Evolutionary conservation across 768 basidiomycete species (phyloP).

Genomic region (Botryobasidium botryosum): DNA sequence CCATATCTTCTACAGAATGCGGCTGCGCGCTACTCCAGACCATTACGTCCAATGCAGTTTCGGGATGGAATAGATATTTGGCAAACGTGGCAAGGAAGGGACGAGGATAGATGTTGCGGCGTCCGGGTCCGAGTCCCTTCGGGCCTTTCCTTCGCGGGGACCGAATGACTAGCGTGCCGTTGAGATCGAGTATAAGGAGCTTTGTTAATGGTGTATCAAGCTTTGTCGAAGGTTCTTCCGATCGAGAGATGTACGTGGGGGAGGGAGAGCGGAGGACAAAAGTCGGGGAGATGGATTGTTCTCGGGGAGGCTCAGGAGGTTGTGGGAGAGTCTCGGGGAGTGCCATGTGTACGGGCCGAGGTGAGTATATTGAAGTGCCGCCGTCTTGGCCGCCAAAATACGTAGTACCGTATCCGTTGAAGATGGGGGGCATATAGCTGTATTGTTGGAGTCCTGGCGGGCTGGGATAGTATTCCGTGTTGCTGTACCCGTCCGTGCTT

Average conservation of each 20-base stretch:
- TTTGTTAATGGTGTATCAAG: neutral
- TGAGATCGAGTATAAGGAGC: conserved; percentile 11
- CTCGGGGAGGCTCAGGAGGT: no score
- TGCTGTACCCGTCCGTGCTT: no score
- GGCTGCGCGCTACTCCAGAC: conserved; percentile 82
- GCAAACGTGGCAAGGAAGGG: conserved; percentile 49
- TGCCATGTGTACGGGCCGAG: no score
- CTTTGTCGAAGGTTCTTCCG: neutral
- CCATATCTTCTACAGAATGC: conserved; percentile 63
- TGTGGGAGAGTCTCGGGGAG: no score
- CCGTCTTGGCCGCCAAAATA: no score
- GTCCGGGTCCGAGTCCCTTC: neutral
- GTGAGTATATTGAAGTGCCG: no score
- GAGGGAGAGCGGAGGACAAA: neutral
- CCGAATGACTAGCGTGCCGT: conserved; percentile 9
- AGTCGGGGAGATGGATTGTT: neutral
- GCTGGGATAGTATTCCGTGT: no score
- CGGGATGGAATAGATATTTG: conserved; percentile 42
- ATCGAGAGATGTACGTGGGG: neutral
- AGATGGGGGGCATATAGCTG: no score
- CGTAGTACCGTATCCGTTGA: no score
- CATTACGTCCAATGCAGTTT: conserved; percentile 75
- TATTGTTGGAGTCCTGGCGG: no score
- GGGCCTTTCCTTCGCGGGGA: neutral
- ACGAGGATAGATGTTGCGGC: conserved; percentile 28